Evolutionary conservation across 768 basidiomycete species (phyloP), one percentile per base, ranked within the genome.

Genomic region (Nevesoporus exiguus): DNA sequence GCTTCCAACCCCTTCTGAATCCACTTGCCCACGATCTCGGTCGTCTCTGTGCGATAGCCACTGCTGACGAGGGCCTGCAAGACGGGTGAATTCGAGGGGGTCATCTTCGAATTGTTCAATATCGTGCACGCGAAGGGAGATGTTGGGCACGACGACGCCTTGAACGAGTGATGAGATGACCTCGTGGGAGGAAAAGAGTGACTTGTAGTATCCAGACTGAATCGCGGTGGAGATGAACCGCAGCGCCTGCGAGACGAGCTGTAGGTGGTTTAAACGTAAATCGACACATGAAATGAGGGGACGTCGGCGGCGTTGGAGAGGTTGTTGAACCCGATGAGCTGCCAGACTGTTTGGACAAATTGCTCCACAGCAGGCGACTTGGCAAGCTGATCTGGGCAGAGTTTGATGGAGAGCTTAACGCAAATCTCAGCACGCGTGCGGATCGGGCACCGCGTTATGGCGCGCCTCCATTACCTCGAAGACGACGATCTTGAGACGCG

Each of bases 21-120:
- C 85, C 93, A 97, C n/a, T 78, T 71, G 44, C 87, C 84, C 29
- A 93, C 88, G 56, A 96, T 87, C 55, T 85, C 82, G 0, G 96
- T 98, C n/a, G 93, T 82, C 60, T 92, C 89, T 1, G 79, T 68
- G 65, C 97, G 95, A 58, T 85, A 85, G 36, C 93, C 85, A 55
- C 82, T 83, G 10, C 82, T 75, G 17, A 97, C 91, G 3, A 99
- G 77, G 0, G 95, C 91, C 52, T 93, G 90, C 3, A 97, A 91
- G 79, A 21, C 93, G 86, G 61, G 98, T 90, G 67, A 88, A 98
- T 66, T 98, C 96, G 36, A 96, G 80, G 0, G 97, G 95, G 60
- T 97, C 95, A 56, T 98, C 97, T 71, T 97, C 94, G 64, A 99
- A 98, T 69, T 93, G 86, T 63, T 99, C 97, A 47, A 91, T 80